Evolutionary conservation across 805 yeast genomes (phyloP), one percentile per base, ranked within the genome.

Genomic region (Debaryomyces castellii): DNA sequence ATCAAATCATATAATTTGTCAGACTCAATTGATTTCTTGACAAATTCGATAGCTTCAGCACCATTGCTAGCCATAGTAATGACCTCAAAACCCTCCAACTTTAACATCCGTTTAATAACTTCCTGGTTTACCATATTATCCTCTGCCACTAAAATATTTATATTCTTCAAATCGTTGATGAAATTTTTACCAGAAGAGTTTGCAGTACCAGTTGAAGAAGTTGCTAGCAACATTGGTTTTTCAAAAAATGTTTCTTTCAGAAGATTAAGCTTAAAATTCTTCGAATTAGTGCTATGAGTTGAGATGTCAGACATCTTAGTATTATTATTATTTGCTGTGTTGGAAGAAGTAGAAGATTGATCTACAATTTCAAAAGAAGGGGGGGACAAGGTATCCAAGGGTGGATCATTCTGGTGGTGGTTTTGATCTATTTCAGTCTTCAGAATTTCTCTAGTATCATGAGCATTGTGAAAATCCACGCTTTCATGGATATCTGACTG

Each of bases 61-160:
- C 99, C 99, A 65, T 94, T 96, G 52, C 87, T 82, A 0, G 97
- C 97, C 59, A 92, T 69, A 2, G 82, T 80, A 37, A 94, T 76
- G 51, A 83, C 78, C 1, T 64, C 67, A 48, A 87, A 78, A 0
- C 96, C 96, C 67, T 94, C 97, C 17, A 94, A 69, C 42, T 77
- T 78, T 49, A 94, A 71, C 97, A 94, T 91, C 43, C 98, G 71
- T 55, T 78, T 82, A 59, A 92, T 87, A 17, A 94, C 97, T 66
- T 91, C 96, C 63, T 92, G 98, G 61, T 94, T 94, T 8, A 94
- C 97, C 52, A 77, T 71, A 59, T 94, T 94, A 58, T 94, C 99
- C 60, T 94, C 99, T 0, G 97, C 98, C 12, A 94, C 92, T 39
- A 94, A 71, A 18, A 94, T 82, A 42, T 75, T 68, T 43, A 75